phyloP scores from a whole-genome alignment of 768 basidiomycete species.

The Russula ochroleuca region DNA sequence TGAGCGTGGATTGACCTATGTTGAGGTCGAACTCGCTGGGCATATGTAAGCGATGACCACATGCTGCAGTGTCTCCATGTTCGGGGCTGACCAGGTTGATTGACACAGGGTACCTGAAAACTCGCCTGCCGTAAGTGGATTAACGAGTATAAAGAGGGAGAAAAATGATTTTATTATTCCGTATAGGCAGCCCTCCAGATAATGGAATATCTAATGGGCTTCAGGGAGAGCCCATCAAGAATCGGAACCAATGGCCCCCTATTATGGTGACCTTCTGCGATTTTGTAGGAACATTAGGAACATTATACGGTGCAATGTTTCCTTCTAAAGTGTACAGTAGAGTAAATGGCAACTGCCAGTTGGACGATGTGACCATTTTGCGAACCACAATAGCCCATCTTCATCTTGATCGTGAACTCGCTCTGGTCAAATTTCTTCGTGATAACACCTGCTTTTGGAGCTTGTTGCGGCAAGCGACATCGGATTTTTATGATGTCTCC shows the following conservation, averaged over 20 bases:
- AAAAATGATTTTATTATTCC: neutral
- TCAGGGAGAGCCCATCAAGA: slow-evolving; percentile 45
- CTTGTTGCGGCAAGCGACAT: slow-evolving; percentile 8
- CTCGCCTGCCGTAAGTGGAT: slow-evolving; percentile 50
- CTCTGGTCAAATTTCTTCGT: neutral
- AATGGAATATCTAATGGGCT: slow-evolving; percentile 66
- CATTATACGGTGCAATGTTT: neutral
- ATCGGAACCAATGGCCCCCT: no score
- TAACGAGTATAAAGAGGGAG: neutral
- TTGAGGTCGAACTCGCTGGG: slow-evolving; percentile 39
- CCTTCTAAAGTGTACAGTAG: neutral
- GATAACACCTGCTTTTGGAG: neutral
- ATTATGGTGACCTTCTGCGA: neutral
- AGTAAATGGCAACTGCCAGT: neutral
- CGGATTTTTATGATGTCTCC: neutral
- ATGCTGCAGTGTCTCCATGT: neutral
- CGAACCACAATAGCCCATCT: no score
- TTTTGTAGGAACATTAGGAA: neutral
- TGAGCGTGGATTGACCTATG: slow-evolving; percentile 67
- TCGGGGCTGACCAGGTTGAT: neutral
- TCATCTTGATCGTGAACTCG: neutral
- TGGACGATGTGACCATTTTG: neutral
- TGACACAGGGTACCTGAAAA: slow-evolving; percentile 59
- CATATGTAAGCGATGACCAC: neutral
- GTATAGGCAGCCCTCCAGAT: slow-evolving; percentile 60